phyloP scores from a whole-genome alignment of 2,329 filamentous ascomycete species.

The Hymenoscyphus linearis region DNA sequence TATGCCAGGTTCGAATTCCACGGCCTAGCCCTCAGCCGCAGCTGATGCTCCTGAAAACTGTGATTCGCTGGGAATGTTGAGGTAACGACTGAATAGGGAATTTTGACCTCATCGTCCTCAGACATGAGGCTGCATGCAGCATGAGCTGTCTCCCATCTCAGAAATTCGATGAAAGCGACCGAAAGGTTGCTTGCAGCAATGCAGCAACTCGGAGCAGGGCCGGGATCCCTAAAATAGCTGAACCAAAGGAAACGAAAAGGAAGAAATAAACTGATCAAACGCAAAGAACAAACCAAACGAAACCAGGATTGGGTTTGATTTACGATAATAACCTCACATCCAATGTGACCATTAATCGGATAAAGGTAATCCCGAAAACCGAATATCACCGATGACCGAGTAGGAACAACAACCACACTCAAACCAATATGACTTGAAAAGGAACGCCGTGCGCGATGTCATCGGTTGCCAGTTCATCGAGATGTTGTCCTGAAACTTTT shows the following conservation, averaged over 20 bases:
- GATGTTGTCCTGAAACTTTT: neutral
- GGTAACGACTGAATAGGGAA: neutral
- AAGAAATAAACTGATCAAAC: neutral
- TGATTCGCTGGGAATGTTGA: neutral
- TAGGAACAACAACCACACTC: neutral
- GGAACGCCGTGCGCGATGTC: neutral
- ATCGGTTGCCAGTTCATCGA: neutral
- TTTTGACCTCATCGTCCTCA: neutral
- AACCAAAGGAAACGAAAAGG: neutral
- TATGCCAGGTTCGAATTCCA: neutral
- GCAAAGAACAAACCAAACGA: too few relatives aligned
- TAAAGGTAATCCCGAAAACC: neutral
- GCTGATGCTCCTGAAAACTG: neutral
- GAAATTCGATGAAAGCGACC: neutral
- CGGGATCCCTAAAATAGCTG: neutral
- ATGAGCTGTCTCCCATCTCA: neutral
- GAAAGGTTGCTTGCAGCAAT: too few relatives aligned
- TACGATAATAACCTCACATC: too few relatives aligned
- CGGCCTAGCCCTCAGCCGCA: constrained; percentile 5
- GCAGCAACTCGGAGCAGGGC: neutral
- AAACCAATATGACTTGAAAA: neutral
- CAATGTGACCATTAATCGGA: too few relatives aligned
- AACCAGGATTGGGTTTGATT: too few relatives aligned
- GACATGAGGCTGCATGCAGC: neutral
- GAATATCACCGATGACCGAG: neutral